Conservation (phyloP, 495 filamentous ascomycete species). For the Trypethelium eluteriae region DNA sequence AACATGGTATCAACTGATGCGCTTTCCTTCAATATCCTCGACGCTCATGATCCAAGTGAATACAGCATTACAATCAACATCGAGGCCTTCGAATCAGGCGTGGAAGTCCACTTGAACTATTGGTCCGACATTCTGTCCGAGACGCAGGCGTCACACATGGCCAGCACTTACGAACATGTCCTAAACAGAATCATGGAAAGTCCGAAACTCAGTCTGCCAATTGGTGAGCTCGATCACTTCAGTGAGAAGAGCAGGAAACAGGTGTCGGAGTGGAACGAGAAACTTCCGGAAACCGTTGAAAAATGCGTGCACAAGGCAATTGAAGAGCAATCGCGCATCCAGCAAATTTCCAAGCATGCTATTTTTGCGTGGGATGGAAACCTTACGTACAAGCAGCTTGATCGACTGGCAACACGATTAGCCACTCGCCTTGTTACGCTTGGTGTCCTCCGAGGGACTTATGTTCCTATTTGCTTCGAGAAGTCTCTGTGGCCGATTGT, state of each 20-base stretch:
- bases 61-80: constrained; percentile 27
- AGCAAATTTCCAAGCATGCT: constrained; percentile 37
- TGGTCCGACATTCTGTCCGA: constrained; percentile 25
- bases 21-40: constrained; percentile 21
- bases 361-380: constrained; percentile 45
- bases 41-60: constrained; percentile 24
- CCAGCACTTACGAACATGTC: constrained; percentile 24
- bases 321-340: constrained; percentile 34
- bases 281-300: constrained; percentile 34
- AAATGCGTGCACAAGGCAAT: constrained; percentile 42
- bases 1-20: constrained; percentile 17
- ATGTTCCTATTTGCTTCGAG: constrained; percentile 41
- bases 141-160: constrained; percentile 22
- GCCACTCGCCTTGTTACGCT: constrained; percentile 29
- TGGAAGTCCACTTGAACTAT: constrained; percentile 24
- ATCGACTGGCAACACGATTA: constrained; percentile 41
- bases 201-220: constrained; percentile 7
- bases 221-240: constrained; percentile 38
- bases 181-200: constrained; percentile 14
- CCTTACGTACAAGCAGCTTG: constrained; percentile 46
- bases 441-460: constrained; percentile 25
- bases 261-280: constrained; percentile 42
- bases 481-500: constrained; percentile 42
- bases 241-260: constrained; percentile 37
- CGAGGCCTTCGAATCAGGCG: constrained; percentile 22